A percentile compares a stretch with the other conserved stretches of the same genome.
Evolutionary conservation across 345 rosid species (phyloP).

Genomic region (Hypericum androsaemum): DNA sequence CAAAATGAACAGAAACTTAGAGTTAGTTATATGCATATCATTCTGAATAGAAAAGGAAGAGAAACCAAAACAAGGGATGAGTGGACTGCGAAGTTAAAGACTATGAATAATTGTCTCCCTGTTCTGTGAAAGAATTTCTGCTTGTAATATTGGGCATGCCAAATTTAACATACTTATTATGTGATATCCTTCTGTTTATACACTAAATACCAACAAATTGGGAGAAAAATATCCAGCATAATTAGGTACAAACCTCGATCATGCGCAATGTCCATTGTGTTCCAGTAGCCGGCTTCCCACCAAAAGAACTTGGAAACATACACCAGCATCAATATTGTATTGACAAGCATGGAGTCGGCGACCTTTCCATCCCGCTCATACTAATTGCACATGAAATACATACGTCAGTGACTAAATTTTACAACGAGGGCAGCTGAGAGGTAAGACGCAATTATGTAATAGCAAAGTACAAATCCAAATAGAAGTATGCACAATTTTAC

Average conservation of each 20-base stretch:
- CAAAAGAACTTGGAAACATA: conserved; percentile 91
- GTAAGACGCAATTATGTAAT: too few relatives aligned
- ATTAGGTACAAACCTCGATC: conserved; percentile 67
- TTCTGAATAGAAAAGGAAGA: too few relatives aligned
- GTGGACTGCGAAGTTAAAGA: too few relatives aligned
- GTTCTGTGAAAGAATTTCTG: too few relatives aligned
- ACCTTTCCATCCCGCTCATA: conserved; percentile 71
- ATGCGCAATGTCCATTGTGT: conserved; percentile 97
- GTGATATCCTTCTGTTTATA: too few relatives aligned
- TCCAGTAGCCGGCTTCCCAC: conserved; percentile 99
- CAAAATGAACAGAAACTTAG: too few relatives aligned
- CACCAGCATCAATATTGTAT: conserved; percentile 76
- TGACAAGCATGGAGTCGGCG: conserved; percentile 89
- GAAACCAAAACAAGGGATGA: too few relatives aligned
- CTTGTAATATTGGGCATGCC: too few relatives aligned
- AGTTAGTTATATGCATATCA: too few relatives aligned
- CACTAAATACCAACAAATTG: background rate
- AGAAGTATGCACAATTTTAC: background rate
- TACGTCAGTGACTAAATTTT: conserved; percentile 3
- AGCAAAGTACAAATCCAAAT: background rate
- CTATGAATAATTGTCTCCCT: too few relatives aligned
- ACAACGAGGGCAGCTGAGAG: background rate
- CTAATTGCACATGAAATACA: conserved; percentile 33
- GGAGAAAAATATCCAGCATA: conserved; percentile 1
- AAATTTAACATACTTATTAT: too few relatives aligned